A percentile compares a stretch with the other conserved stretches of the same genome.
Evolutionary conservation across 768 basidiomycete species (phyloP).

Genomic region (Termitomyces sp.): DNA sequence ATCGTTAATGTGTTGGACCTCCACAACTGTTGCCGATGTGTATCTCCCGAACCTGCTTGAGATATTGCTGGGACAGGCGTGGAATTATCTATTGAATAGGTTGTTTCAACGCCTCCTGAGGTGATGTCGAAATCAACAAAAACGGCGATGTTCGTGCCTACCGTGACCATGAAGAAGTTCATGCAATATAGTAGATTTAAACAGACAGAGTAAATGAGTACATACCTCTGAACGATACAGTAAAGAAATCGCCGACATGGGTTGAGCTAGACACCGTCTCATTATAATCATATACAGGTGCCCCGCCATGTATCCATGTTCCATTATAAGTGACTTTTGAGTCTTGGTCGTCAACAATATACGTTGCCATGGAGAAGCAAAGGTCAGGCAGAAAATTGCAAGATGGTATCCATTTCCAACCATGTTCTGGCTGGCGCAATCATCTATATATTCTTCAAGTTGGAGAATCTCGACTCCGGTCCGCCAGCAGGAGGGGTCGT

Average conservation of each 20-base stretch:
- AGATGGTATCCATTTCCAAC: constrained; percentile 1
- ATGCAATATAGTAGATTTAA: too few species aligned
- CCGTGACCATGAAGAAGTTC: too few species aligned
- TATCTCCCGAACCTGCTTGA: constrained; percentile 21
- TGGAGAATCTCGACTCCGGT: constrained; percentile 2
- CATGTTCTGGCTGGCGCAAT: not conserved
- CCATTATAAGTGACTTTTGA: constrained; percentile 25
- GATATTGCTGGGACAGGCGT: constrained; percentile 20
- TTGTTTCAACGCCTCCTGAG: constrained; percentile 29
- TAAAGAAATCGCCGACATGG: constrained; percentile 25
- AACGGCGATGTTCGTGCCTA: constrained; percentile 28
- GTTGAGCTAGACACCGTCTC: constrained; percentile 29
- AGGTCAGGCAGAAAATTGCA: not conserved
- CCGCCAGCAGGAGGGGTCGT: not conserved
- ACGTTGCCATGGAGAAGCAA: constrained; percentile 4
- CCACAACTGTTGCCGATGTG: constrained; percentile 29
- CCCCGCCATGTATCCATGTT: constrained; percentile 26
- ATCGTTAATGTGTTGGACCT: constrained; percentile 19
- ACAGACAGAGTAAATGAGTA: not conserved
- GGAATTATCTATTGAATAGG: constrained; percentile 27
- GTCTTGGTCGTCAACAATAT: constrained; percentile 32
- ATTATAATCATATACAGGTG: constrained; percentile 16
- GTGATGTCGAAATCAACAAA: constrained; percentile 28
- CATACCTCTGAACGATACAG: constrained; percentile 28
- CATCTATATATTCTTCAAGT: constrained; percentile 4